Conservation (phyloP, 768 basidiomycete species). For the Saitozyma podzolica region DNA sequence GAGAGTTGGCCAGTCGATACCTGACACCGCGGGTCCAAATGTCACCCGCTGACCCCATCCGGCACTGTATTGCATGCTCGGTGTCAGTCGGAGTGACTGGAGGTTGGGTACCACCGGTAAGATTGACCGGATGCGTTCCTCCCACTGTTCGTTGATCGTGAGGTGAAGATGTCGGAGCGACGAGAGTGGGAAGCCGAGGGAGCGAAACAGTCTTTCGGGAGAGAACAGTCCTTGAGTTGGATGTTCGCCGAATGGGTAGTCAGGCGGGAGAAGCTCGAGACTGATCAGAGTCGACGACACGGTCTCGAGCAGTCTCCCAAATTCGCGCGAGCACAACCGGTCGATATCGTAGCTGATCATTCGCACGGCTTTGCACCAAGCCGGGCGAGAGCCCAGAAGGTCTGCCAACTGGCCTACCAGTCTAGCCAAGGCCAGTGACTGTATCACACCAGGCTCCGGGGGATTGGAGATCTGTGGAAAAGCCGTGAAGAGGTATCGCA, state of each 20-base stretch:
- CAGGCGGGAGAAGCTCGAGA: conserved; percentile 10
- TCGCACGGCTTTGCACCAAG: conserved; percentile 1
- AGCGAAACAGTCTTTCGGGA: neutral
- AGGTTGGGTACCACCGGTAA: conserved; percentile 14
- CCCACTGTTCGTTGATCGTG: conserved; percentile 18
- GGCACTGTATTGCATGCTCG: conserved; percentile 11
- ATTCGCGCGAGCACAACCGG: conserved; percentile 1
- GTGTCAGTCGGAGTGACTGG: conserved; percentile 8
- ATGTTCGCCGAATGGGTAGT: neutral
- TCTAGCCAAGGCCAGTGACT: too few relatives aligned
- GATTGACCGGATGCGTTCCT: conserved; percentile 3
- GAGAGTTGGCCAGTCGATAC: conserved; percentile 5
- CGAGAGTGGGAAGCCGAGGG: conserved; percentile 1
- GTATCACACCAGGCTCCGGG: too few relatives aligned
- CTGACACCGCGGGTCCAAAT: neutral
- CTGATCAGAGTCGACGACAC: conserved; percentile 1
- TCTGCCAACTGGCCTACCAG: too few relatives aligned
- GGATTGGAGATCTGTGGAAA: too few relatives aligned
- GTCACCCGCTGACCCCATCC: conserved; percentile 19
- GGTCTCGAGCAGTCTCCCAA: conserved; percentile 9
- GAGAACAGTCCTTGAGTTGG: neutral
- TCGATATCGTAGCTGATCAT: conserved; percentile 15
- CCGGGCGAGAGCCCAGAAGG: too few relatives aligned
- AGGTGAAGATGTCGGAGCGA: conserved; percentile 14
- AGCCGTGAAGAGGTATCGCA: neutral